Conservation (phyloP, 352 stramenopile species). For the Phytophthora chlamydospora region DNA sequence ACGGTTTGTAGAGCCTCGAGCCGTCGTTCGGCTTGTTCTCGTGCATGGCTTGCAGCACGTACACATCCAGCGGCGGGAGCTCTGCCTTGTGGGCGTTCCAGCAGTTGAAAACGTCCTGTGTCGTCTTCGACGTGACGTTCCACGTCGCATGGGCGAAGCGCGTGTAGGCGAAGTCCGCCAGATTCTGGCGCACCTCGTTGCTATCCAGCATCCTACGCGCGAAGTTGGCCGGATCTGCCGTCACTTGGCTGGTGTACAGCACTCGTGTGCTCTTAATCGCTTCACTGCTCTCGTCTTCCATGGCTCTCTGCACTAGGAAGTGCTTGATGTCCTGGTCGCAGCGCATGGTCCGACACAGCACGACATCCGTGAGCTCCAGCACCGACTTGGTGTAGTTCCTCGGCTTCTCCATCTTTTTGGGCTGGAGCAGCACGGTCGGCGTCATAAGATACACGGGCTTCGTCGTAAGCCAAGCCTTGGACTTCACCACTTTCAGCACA, state of each 20-base stretch:
- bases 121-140: constrained; percentile 44
- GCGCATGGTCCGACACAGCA: constrained; percentile 30
- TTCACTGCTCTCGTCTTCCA: background rate
- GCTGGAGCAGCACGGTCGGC: constrained; percentile 18
- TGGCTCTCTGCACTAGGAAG: constrained; percentile 18
- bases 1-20: constrained; percentile 31
- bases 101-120: constrained; percentile 53
- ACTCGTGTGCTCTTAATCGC: constrained; percentile 32
- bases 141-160: constrained; percentile 58
- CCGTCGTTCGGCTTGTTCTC: constrained; percentile 23
- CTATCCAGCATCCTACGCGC: constrained; percentile 11
- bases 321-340: constrained; percentile 39
- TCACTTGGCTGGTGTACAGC: constrained; percentile 56
- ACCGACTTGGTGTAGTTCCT: constrained; percentile 26
- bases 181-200: constrained; percentile 10
- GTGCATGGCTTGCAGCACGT: constrained; percentile 30
- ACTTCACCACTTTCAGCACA: constrained; percentile 14
- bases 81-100: constrained; percentile 46
- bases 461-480: constrained; percentile 29
- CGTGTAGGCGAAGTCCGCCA: constrained; percentile 40
- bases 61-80: constrained; percentile 45
- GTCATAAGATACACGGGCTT: constrained; percentile 62
- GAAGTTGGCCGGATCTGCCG: constrained; percentile 35
- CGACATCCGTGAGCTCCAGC: constrained; percentile 31
- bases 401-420: background rate